Evolutionary conservation across 805 yeast genomes (phyloP).

Genomic region (Teunomyces funiuensis): DNA sequence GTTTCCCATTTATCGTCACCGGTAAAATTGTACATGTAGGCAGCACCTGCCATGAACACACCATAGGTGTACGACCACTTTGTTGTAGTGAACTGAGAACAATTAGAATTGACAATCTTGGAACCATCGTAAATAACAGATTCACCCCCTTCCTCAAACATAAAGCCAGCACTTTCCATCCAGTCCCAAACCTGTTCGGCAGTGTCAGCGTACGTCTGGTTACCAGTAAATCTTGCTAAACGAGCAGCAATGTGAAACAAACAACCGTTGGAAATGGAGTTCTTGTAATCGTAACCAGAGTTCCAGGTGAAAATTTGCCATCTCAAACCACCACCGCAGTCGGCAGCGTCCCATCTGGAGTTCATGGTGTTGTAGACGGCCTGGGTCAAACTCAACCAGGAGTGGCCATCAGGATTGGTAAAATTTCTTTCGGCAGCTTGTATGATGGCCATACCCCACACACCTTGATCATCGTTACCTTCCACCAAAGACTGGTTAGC

Average conservation of each 20-base stretch:
- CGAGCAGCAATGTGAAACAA: conserved; percentile 86
- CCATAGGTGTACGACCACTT: conserved; percentile 78
- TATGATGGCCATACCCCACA: conserved; percentile 50
- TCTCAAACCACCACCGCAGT: conserved; percentile 87
- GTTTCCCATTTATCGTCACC: conserved; percentile 44
- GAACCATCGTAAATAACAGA: conserved; percentile 58
- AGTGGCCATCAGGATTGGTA: conserved; percentile 56
- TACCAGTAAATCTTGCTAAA: conserved; percentile 77
- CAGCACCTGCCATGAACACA: conserved; percentile 62
- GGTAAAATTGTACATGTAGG: conserved; percentile 66
- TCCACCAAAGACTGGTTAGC: conserved; percentile 47
- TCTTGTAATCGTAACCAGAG: conserved; percentile 90
- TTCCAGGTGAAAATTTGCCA: conserved; percentile 98
- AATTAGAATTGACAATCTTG: conserved; percentile 41
- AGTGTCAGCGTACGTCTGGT: conserved; percentile 71
- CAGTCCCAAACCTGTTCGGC: conserved; percentile 78
- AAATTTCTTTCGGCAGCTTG: conserved; percentile 48
- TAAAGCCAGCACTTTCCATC: conserved; percentile 49
- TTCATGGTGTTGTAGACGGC: conserved; percentile 92
- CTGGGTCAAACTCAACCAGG: conserved; percentile 83
- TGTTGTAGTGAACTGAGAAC: conserved; percentile 47
- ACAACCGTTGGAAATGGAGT: conserved; percentile 88
- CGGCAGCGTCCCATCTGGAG: conserved; percentile 72
- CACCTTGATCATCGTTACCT: conserved; percentile 54
- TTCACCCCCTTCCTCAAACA: conserved; percentile 16